These are phyloP conservation scores for Aureobasidium sp. DNA, from an alignment of 2,329 filamentous ascomycete species.

Conservation along the genomic window DNA sequence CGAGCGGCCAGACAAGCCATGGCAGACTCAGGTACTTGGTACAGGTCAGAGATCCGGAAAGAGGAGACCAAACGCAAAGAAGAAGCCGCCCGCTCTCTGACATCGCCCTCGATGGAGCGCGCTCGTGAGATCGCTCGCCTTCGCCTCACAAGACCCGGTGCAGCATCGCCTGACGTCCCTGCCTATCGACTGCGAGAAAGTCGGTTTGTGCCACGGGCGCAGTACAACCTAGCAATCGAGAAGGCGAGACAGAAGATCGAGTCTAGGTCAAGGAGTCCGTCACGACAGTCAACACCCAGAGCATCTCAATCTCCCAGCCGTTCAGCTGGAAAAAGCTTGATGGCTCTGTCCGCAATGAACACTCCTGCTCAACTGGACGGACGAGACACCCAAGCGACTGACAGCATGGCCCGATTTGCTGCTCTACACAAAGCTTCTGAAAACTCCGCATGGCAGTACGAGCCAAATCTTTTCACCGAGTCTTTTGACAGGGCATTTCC, in stretches of 20 bases:
- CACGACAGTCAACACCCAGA: not conserved
- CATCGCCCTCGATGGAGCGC: constrained; percentile 27
- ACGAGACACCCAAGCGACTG: not conserved
- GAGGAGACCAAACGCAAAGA: constrained; percentile 17
- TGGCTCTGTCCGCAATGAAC: not conserved
- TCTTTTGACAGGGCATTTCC: not conserved
- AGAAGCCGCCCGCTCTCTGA: constrained; percentile 19
- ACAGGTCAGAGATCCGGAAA: constrained; percentile 13
- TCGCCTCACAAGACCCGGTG: constrained; percentile 21
- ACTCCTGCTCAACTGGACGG: not conserved
- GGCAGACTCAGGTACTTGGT: constrained; percentile 17
- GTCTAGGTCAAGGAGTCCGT: constrained; percentile 9
- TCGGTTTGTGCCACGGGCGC: constrained; percentile 31
- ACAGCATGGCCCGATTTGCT: not conserved
- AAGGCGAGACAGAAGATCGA: constrained; percentile 25
- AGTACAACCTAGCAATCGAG: constrained; percentile 30
- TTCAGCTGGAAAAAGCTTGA: not conserved
- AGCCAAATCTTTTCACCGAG: not conserved
- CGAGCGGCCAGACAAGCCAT: constrained; percentile 27
- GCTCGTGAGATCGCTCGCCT: constrained; percentile 28
- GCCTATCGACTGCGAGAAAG: constrained; percentile 31
- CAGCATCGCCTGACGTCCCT: constrained; percentile 23
- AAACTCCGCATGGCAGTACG: constrained; percentile 4
- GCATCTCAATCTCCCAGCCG: not conserved
- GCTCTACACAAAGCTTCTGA: not conserved